Base-by-base conservation (phyloP, 139 green algal genomes). In the Volvox reticuliferus region DNA sequence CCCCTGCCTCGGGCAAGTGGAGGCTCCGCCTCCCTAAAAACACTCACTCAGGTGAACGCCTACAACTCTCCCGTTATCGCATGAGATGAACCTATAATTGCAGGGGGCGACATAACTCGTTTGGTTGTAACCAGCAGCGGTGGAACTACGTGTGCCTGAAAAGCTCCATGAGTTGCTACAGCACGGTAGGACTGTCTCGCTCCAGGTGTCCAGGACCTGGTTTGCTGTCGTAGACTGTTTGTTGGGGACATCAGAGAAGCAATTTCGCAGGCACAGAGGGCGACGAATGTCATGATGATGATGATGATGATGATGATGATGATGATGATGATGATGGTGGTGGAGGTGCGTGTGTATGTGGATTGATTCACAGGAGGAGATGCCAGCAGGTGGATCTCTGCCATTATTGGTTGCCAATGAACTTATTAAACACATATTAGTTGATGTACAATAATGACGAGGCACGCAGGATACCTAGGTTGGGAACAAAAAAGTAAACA, bases 41-140 rank as follows among this genome's bases (percentile, higher is more conserved):
- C 79, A 50, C 80, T 87, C 30, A 87, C 80, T 55, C 9, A 87
- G 28, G 28, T 76, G 55, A 0, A 87, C 9, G 0, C 80, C 61
- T 0, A 30, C 19, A 32, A 87, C 55, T 18, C 55, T 16, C 18
- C 28, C 28, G 3, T n/a, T 32, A 5, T 13, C 6, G 28, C 80
- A 87, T 50, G 55, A 76, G 6, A 87, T 44, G 80, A 61, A 87
- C 50, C 14, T 67, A 62, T 87, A 87, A 14, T 75, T 50, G 55
- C 80, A 87, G 14, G 21, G 35, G 71, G 71, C 1, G 2, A 35
- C 71, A 30, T 30, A 9, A 30, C 71, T 30, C 14, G 26, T 36
- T 79, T 14, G 20, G 26, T 20, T 77, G 68, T 26, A 22, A 26
- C 68, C n/a, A 17, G 68, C 22, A 12, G 68, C 68, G n/a, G n/a